phyloP scores from a whole-genome alignment of 768 basidiomycete species.

The Mycena haematopus region DNA sequence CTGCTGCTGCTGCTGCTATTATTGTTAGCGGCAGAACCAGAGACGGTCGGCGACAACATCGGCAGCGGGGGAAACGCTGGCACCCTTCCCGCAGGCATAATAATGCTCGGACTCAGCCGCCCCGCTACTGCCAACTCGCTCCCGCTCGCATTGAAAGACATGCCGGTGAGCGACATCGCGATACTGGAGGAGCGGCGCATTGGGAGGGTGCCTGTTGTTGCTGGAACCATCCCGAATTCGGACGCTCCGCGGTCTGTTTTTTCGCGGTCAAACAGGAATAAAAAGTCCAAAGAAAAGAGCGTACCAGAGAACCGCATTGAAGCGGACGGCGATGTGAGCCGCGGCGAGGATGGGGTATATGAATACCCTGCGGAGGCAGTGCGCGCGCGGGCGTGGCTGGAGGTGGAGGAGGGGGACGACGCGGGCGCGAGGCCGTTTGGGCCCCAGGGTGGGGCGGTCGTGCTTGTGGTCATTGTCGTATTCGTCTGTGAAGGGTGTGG shows the following conservation, averaged over 20 bases:
- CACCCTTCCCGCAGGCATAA: conserved; percentile 16
- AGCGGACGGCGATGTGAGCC: not conserved
- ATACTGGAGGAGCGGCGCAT: conserved; percentile 20
- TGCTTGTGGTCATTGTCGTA: too few relatives aligned
- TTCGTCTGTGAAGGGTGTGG: too few relatives aligned
- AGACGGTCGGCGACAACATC: not conserved
- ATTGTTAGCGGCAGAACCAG: not conserved
- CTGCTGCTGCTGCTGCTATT: not conserved
- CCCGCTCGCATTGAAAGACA: conserved; percentile 25
- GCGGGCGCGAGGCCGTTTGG: conserved; percentile 10
- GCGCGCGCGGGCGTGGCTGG: conserved; percentile 15
- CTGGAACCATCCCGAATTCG: too few relatives aligned
- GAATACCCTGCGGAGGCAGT: conserved; percentile 22
- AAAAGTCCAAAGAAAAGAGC: not conserved
- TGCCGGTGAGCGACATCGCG: conserved; percentile 22
- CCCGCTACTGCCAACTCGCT: not conserved
- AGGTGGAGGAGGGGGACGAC: not conserved
- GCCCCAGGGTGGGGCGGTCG: conserved; percentile 6
- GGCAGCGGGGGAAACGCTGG: conserved; percentile 23
- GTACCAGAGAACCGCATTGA: not conserved
- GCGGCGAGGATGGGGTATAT: not conserved
- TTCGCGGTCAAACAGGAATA: not conserved
- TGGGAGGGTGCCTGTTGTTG: conserved; percentile 11
- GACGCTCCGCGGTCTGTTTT: too few relatives aligned
- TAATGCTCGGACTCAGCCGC: conserved; percentile 29